These are phyloP conservation scores for Miamiensis avidus DNA, from an alignment of 169 alveolate species.

Conservation along the genomic window DNA sequence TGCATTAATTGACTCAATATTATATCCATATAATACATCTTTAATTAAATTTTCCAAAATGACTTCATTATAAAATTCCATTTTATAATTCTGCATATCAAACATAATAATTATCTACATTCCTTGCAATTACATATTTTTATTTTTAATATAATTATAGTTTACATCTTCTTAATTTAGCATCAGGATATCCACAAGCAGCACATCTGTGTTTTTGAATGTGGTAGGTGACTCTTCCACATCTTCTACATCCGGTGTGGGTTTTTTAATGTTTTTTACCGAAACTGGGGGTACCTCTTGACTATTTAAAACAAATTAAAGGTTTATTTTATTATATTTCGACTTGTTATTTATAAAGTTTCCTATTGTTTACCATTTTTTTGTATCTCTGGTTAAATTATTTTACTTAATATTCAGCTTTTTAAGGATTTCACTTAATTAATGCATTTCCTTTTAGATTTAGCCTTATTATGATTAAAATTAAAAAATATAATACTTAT, in stretches of 20 bases:
- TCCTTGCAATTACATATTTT: too few species aligned
- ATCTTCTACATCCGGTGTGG: slow-evolving; percentile 96
- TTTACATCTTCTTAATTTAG: slow-evolving; percentile 94
- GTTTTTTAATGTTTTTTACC: slow-evolving; percentile 97
- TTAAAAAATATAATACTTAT: too few species aligned
- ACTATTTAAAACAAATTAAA: slow-evolving; percentile 63
- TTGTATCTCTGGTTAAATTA: background rate
- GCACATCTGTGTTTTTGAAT: slow-evolving; percentile 95
- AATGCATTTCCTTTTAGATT: background rate
- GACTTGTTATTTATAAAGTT: background rate
- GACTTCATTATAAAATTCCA: too few species aligned
- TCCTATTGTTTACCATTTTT: background rate
- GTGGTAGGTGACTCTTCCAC: slow-evolving; percentile 96
- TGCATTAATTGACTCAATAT: too few species aligned
- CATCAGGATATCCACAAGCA: slow-evolving; percentile 95
- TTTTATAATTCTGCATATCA: too few species aligned
- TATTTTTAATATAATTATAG: too few species aligned
- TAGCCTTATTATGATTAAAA: background rate
- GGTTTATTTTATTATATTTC: background rate
- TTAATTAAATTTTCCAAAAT: too few species aligned
- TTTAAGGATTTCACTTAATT: background rate
- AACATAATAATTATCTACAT: too few species aligned
- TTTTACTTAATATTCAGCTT: background rate
- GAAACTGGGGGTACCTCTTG: slow-evolving; percentile 97
- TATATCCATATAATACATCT: too few species aligned